These are phyloP conservation scores for Nissolia schottii DNA, from an alignment of 306 rosid species.

Conservation along the genomic window DNA sequence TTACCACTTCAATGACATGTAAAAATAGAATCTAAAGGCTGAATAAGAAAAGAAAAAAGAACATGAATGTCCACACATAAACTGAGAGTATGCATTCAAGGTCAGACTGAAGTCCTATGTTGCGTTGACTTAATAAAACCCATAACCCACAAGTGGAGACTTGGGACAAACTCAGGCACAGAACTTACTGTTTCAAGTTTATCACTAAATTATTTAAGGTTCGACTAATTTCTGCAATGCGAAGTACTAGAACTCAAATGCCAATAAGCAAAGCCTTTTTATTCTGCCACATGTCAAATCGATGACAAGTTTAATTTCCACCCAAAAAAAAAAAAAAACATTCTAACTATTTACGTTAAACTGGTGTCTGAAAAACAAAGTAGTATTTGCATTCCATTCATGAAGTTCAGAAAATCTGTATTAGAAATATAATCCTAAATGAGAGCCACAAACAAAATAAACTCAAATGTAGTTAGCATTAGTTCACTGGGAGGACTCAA, in stretches of 20 bases:
- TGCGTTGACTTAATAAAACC: not conserved
- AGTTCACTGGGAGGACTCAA: not conserved
- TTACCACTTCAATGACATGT: not conserved
- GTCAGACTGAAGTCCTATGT: not conserved
- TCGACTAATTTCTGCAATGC: not conserved
- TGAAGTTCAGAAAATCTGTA: not conserved
- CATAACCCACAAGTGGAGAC: not conserved
- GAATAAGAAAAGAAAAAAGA: not conserved
- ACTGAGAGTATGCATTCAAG: not conserved
- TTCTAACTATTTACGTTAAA: not conserved
- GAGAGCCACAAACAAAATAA: not conserved
- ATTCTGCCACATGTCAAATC: not conserved
- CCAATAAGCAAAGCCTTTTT: not conserved
- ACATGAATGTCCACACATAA: not conserved
- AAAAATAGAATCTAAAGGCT: not conserved
- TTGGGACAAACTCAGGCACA: not conserved
- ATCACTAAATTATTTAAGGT: slow-evolving; percentile 1
- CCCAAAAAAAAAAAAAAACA: not conserved
- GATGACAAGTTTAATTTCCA: not conserved
- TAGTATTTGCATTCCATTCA: not conserved
- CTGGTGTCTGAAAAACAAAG: not conserved
- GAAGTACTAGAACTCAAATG: not conserved
- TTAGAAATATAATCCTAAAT: not conserved
- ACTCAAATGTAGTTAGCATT: not conserved
- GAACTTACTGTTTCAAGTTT: not conserved